These are phyloP conservation scores for Rhodotorula taiwanensis DNA, from an alignment of 768 basidiomycete species.

Conservation along the genomic window DNA sequence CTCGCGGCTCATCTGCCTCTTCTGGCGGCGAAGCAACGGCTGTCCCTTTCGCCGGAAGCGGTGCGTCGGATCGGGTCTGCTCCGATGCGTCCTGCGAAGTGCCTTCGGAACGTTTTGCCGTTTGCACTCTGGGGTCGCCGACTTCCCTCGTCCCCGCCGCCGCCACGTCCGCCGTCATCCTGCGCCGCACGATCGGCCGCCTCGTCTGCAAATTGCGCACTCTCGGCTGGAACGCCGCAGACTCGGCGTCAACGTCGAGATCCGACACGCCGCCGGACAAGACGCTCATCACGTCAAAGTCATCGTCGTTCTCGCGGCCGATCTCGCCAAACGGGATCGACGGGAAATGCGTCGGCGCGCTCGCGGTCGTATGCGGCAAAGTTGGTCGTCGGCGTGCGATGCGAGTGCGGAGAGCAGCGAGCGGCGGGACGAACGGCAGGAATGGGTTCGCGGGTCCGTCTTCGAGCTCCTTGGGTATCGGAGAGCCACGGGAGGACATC, in stretches of 20 bases:
- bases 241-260: not conserved
- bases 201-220: not conserved
- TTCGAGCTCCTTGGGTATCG: not conserved
- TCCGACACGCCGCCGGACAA: not conserved
- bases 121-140: too few species aligned
- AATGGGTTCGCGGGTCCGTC: constrained; percentile 15
- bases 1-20: too few species aligned
- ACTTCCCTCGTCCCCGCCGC: not conserved
- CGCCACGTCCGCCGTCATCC: not conserved
- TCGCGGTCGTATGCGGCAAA: too few species aligned
- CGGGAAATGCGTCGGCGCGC: too few species aligned
- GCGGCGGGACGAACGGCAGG: constrained; percentile 7
- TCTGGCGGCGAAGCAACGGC: too few species aligned
- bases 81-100: too few species aligned
- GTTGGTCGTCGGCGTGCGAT: not conserved
- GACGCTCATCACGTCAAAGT: not conserved
- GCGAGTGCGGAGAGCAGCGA: not conserved
- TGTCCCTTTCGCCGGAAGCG: too few species aligned
- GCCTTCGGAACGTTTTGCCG: too few species aligned
- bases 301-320: constrained; percentile 16
- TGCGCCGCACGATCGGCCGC: constrained; percentile 1
- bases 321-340: constrained; percentile 12
- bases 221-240: not conserved
- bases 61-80: too few species aligned
- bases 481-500: constrained; percentile 8